A percentile compares a stretch with the other conserved stretches of the same genome.
These are phyloP conservation scores for Amborella trichopoda DNA, from an alignment of 164 flowering plant genomes.

Conservation along the genomic window DNA sequence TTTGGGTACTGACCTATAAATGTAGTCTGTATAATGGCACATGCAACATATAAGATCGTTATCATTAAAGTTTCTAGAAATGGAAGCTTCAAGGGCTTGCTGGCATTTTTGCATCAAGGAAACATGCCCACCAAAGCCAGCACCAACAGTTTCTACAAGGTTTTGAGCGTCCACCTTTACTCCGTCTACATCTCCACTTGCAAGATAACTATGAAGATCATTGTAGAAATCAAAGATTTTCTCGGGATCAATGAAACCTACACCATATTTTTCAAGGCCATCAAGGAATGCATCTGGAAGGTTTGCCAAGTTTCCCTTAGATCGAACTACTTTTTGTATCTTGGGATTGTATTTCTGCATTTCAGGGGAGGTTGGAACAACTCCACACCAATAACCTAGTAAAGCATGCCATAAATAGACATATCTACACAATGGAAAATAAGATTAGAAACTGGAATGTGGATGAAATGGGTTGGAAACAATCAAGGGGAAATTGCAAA, in stretches of 20 bases:
- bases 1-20: slow-evolving; percentile 48
- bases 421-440: slow-evolving; percentile 49
- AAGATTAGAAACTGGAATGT: no score
- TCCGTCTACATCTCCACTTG: slow-evolving; percentile 56
- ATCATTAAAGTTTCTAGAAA: slow-evolving; percentile 38
- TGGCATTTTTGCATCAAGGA: slow-evolving; percentile 38
- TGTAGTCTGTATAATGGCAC: slow-evolving; percentile 53
- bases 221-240: slow-evolving; percentile 55
- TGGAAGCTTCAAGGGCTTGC: slow-evolving; percentile 56
- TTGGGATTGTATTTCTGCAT: slow-evolving; percentile 56
- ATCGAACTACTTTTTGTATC: slow-evolving; percentile 44
- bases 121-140: slow-evolving; percentile 68
- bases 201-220: slow-evolving; percentile 63
- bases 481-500: no score
- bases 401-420: slow-evolving; percentile 79
- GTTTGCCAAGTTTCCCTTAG: slow-evolving; percentile 52
- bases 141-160: slow-evolving; percentile 51
- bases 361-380: slow-evolving; percentile 39
- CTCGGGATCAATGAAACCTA: slow-evolving; percentile 49
- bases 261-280: slow-evolving; percentile 50
- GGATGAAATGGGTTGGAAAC: no score
- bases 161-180: slow-evolving; percentile 82
- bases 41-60: slow-evolving; percentile 58
- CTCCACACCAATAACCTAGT: slow-evolving; percentile 80
- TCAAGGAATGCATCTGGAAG: slow-evolving; percentile 52